Conservation (phyloP, 2,329 filamentous ascomycete species). For the Penicillium thymicola region DNA sequence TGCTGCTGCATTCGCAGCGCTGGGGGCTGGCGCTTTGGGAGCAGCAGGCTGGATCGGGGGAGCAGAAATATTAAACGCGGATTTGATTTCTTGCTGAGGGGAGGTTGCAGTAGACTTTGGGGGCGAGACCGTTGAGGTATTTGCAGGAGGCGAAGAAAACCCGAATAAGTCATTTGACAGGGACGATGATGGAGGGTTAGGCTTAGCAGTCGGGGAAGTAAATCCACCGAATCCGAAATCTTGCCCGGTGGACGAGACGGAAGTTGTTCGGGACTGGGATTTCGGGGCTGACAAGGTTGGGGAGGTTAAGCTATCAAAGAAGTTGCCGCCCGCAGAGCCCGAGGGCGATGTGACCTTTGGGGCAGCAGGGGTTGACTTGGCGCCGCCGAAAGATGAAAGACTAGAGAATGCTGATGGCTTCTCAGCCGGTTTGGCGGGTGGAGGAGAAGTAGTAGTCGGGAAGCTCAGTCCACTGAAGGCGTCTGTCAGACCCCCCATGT, state of each 20-base stretch:
- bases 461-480: slow-evolving; percentile 74
- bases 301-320: slow-evolving; percentile 72
- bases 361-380: slow-evolving; percentile 44
- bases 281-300: slow-evolving; percentile 52
- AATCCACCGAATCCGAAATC: slow-evolving; percentile 67
- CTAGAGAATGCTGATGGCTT: slow-evolving; percentile 65
- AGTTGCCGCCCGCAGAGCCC: slow-evolving; percentile 65
- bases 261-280: slow-evolving; percentile 44
- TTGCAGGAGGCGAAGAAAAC: slow-evolving; percentile 53
- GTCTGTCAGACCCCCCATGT: slow-evolving; percentile 68
- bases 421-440: slow-evolving; percentile 36
- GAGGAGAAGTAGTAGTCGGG: slow-evolving; percentile 44
- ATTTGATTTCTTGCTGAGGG: slow-evolving; percentile 50
- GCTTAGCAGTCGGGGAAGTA: slow-evolving; percentile 45
- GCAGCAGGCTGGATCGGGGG: slow-evolving; percentile 45
- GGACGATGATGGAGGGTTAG: slow-evolving; percentile 47
- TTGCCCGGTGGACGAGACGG: slow-evolving; percentile 56
- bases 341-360: slow-evolving; percentile 50
- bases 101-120: slow-evolving; percentile 40
- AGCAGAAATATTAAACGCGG: slow-evolving; percentile 77
- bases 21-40: slow-evolving; percentile 41
- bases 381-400: slow-evolving; percentile 53
- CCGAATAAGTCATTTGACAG: slow-evolving; percentile 80
- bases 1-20: slow-evolving; percentile 44
- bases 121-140: slow-evolving; percentile 45